A percentile compares a stretch with the other conserved stretches of the same genome.
Conservation (phyloP, 2,329 filamentous ascomycete species). For the Immersiporthe knoxdaviesiana region DNA sequence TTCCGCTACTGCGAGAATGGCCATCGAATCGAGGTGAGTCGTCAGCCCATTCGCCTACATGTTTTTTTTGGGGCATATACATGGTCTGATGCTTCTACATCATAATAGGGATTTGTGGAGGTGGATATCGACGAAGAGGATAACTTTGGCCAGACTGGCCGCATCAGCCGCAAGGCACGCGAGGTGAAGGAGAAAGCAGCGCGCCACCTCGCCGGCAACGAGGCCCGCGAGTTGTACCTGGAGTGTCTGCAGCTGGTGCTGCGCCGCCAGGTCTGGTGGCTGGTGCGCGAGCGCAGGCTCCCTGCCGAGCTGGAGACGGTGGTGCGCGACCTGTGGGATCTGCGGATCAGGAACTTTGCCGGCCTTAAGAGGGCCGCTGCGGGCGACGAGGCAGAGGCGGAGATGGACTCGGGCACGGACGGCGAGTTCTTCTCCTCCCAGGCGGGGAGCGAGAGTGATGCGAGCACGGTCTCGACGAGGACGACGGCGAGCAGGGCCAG, state of each 20-base stretch:
- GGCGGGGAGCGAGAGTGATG: slow-evolving; percentile 44
- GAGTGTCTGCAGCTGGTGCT: slow-evolving; percentile 84
- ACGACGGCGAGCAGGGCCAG: slow-evolving; percentile 40
- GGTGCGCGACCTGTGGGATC: slow-evolving; percentile 82
- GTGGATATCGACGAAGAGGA: slow-evolving; percentile 68
- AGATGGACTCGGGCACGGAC: slow-evolving; percentile 34
- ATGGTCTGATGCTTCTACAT: not conserved
- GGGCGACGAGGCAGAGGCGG: slow-evolving; percentile 37
- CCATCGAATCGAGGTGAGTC: slow-evolving; percentile 72
- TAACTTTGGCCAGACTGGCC: slow-evolving; percentile 65
- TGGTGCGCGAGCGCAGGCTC: slow-evolving; percentile 69
- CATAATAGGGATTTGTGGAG: slow-evolving; percentile 56
- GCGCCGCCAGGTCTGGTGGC: slow-evolving; percentile 76
- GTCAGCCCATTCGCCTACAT: not conserved
- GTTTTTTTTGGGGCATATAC: not conserved
- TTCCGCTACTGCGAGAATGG: slow-evolving; percentile 79
- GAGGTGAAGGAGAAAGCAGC: slow-evolving; percentile 57
- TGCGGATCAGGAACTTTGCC: slow-evolving; percentile 63
- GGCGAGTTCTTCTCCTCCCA: slow-evolving; percentile 64
- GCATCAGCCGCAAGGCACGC: slow-evolving; percentile 59
- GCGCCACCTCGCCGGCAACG: slow-evolving; percentile 64
- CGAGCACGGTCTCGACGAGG: slow-evolving; percentile 36
- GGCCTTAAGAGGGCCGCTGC: slow-evolving; percentile 49
- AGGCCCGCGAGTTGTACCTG: slow-evolving; percentile 77
- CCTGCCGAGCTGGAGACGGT: slow-evolving; percentile 76